Evolutionary conservation across 352 stramenopile species (phyloP).

Genomic region (Phytophthora pseudosyringae): DNA sequence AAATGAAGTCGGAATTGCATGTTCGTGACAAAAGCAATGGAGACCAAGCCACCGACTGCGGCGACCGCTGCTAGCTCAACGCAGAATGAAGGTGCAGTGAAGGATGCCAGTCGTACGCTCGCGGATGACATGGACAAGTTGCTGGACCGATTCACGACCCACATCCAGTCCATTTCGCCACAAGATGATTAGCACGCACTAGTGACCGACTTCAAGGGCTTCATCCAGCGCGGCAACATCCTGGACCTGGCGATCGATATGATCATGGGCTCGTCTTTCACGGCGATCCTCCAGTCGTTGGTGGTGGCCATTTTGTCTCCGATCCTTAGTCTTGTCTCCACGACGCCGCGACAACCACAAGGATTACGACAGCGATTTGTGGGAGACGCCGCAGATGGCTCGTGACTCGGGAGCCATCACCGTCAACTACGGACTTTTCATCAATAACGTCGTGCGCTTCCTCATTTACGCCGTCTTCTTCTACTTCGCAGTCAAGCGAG

Average conservation of each 20-base stretch:
- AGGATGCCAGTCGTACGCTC: background rate
- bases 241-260: conserved; percentile 62
- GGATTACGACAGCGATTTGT: background rate
- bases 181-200: background rate
- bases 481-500: conserved; percentile 13
- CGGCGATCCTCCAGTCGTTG: conserved; percentile 68
- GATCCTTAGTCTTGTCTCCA: conserved; percentile 63
- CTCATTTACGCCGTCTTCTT: background rate
- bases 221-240: conserved; percentile 69
- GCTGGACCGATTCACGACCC: conserved; percentile 5
- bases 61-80: background rate
- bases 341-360: background rate
- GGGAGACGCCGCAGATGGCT: background rate
- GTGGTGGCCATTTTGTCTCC: conserved; percentile 65
- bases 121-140: background rate
- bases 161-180: conserved; percentile 5
- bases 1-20: background rate
- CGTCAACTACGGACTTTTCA: conserved; percentile 30
- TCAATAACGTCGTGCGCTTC: conserved; percentile 70
- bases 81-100: background rate
- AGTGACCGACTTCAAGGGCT: conserved; percentile 57
- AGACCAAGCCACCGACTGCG: background rate
- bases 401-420: too few relatives aligned
- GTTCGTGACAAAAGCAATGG: too few relatives aligned
- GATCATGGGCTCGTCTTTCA: conserved; percentile 67